These are phyloP conservation scores for Coprinellus aureogranulatus DNA, from an alignment of 768 basidiomycete genomes.

Conservation along the genomic window DNA sequence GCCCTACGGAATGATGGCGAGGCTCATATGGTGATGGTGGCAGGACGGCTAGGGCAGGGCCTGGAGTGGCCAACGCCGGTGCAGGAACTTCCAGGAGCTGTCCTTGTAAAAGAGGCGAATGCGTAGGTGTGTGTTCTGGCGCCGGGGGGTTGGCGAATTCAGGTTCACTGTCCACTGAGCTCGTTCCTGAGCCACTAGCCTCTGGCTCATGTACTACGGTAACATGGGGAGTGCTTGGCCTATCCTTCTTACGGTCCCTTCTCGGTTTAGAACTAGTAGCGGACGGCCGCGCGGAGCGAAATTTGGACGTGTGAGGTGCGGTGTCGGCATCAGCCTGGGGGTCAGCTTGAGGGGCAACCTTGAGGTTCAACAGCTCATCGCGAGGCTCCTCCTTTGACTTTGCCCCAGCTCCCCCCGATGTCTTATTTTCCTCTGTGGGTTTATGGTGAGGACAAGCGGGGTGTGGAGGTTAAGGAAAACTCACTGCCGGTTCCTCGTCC, in stretches of 20 bases:
- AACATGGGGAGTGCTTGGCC: not conserved
- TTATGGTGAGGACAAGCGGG: slow-evolving; percentile 9
- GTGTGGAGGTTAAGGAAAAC: slow-evolving; percentile 23
- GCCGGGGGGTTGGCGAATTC: not conserved
- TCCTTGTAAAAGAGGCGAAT: slow-evolving; percentile 7
- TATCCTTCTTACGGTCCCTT: slow-evolving; percentile 15
- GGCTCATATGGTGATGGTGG: slow-evolving; percentile 79
- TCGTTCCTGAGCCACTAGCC: not conserved
- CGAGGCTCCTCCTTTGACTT: slow-evolving; percentile 35
- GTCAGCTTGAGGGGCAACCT: slow-evolving; percentile 39
- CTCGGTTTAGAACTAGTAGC: slow-evolving; percentile 3
- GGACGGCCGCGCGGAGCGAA: slow-evolving; percentile 32
- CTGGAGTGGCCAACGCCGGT: slow-evolving; percentile 13
- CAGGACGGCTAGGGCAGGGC: slow-evolving; percentile 34
- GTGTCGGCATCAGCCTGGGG: slow-evolving; percentile 36
- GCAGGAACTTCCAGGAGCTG: not conserved
- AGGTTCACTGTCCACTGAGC: not conserved
- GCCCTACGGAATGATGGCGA: slow-evolving; percentile 72
- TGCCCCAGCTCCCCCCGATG: slow-evolving; percentile 19
- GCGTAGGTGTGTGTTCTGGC: not conserved
- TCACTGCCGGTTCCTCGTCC: slow-evolving; percentile 65
- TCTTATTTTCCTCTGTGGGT: slow-evolving; percentile 57
- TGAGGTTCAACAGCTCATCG: slow-evolving; percentile 42
- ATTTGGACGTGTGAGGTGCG: slow-evolving; percentile 42
- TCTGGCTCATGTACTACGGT: not conserved